Evolutionary conservation across 352 stramenopile species (phyloP).

Genomic region (Phytophthora cajani): DNA sequence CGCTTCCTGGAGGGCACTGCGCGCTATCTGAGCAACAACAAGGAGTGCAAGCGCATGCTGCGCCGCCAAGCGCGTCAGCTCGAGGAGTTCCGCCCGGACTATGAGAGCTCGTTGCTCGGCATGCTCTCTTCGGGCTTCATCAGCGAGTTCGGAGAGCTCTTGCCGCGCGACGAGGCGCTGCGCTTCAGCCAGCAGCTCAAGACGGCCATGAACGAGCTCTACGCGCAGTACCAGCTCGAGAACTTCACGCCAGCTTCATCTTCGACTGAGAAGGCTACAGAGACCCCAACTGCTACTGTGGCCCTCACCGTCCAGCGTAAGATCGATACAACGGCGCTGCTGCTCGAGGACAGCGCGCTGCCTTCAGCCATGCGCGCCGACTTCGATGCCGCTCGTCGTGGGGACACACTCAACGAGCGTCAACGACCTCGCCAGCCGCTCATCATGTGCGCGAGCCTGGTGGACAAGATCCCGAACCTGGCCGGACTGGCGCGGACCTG

Average conservation of each 20-base stretch:
- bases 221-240: conserved; percentile 80
- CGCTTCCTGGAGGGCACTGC: conserved; percentile 61
- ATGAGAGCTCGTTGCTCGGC: conserved; percentile 77
- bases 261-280: background rate
- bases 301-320: conserved; percentile 74
- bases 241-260: conserved; percentile 37
- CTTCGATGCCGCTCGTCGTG: conserved; percentile 28
- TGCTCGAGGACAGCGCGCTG: conserved; percentile 69
- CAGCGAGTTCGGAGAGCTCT: conserved; percentile 81
- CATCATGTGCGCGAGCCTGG: conserved; percentile 86
- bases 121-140: conserved; percentile 64
- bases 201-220: conserved; percentile 66
- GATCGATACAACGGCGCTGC: conserved; percentile 70
- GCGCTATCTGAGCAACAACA: conserved; percentile 80
- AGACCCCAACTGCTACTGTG: conserved; percentile 1
- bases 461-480: conserved; percentile 96
- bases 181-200: conserved; percentile 70
- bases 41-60: conserved; percentile 85
- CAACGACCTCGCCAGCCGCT: conserved; percentile 63
- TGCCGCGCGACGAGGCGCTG: conserved; percentile 64
- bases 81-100: conserved; percentile 63
- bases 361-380: conserved; percentile 53
- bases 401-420: conserved; percentile 51
- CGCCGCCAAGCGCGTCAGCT: conserved; percentile 75
- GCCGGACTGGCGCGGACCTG: conserved; percentile 93